Conservation (phyloP, 202 grass and related monocot genomes). For the Hordeum pubiflorum region DNA sequence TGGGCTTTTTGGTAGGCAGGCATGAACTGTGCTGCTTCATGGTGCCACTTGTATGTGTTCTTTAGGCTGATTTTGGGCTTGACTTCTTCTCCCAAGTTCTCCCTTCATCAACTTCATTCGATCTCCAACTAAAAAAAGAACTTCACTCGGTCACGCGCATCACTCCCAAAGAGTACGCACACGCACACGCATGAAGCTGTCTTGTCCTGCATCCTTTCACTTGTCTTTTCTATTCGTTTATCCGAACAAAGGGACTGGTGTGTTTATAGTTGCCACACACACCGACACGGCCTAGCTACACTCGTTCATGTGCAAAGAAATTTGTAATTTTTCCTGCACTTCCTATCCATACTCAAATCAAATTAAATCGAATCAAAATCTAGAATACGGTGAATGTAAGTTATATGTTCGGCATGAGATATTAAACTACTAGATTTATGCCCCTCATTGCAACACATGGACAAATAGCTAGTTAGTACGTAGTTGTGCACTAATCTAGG, state of each 20-base stretch:
- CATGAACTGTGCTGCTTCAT: not conserved
- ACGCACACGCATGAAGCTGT: not conserved
- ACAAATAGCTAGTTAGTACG: too few species aligned
- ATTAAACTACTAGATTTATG: too few species aligned
- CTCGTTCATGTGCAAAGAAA: too few species aligned
- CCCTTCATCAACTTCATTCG: not conserved
- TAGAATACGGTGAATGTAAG: too few species aligned
- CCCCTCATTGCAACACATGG: too few species aligned
- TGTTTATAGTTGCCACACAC: not conserved
- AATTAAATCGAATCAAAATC: too few species aligned
- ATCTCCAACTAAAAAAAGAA: not conserved
- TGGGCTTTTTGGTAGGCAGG: not conserved
- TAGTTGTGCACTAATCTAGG: too few species aligned
- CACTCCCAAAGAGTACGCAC: not conserved
- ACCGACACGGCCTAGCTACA: too few species aligned
- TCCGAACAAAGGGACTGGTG: not conserved
- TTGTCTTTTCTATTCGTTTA: not conserved
- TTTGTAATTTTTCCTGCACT: too few species aligned
- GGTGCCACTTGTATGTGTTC: not conserved
- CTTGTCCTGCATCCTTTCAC: not conserved
- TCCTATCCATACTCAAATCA: too few species aligned
- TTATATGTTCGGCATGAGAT: too few species aligned
- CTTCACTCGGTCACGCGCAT: not conserved
- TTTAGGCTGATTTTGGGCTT: not conserved
- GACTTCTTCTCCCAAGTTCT: not conserved